Percentiles rank a stretch among this genome's conserved stretches.
phyloP scores from a whole-genome alignment of 768 basidiomycete species.

The Amanita polypyramis region DNA sequence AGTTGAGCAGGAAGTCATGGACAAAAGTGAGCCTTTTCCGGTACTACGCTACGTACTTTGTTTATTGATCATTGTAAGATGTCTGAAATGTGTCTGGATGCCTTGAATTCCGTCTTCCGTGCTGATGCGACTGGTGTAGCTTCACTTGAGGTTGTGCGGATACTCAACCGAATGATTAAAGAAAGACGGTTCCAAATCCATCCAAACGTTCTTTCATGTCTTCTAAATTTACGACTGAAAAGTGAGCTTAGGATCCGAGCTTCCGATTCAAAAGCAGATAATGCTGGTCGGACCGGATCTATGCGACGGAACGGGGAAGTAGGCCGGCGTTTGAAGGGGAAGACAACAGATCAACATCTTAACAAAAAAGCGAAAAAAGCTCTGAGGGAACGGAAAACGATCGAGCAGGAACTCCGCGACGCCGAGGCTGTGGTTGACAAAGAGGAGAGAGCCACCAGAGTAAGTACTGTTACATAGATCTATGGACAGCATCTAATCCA shows the following conservation, averaged over 20 bases:
- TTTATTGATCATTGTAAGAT: slow-evolving; percentile 34
- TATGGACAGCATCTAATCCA: slow-evolving; percentile 2
- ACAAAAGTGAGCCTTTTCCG: slow-evolving; percentile 51
- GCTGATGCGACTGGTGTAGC: slow-evolving; percentile 70
- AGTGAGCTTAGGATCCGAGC: slow-evolving; percentile 77
- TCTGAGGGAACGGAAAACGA: slow-evolving; percentile 80
- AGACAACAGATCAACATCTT: slow-evolving; percentile 56
- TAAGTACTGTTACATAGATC: slow-evolving; percentile 29
- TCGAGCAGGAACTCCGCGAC: slow-evolving; percentile 86
- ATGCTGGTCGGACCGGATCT: slow-evolving; percentile 27
- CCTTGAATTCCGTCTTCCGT: slow-evolving; percentile 74
- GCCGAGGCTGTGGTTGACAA: slow-evolving; percentile 91
- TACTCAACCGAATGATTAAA: slow-evolving; percentile 93
- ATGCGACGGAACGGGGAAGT: slow-evolving; percentile 32
- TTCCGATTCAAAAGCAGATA: slow-evolving; percentile 59
- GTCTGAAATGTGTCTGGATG: slow-evolving; percentile 76
- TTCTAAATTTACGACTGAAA: slow-evolving; percentile 78
- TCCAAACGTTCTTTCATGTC: slow-evolving; percentile 77
- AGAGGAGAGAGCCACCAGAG: slow-evolving; percentile 76
- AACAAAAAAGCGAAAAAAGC: slow-evolving; percentile 89
- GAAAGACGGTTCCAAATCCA: slow-evolving; percentile 86
- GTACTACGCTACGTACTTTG: slow-evolving; percentile 8
- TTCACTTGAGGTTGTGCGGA: slow-evolving; percentile 82
- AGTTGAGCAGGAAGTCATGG: slow-evolving; percentile 81
- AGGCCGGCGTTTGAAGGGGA: slow-evolving; percentile 40